Evolutionary conservation across 208 protist species (phyloP).

Genomic region (Leishmania turanica): DNA sequence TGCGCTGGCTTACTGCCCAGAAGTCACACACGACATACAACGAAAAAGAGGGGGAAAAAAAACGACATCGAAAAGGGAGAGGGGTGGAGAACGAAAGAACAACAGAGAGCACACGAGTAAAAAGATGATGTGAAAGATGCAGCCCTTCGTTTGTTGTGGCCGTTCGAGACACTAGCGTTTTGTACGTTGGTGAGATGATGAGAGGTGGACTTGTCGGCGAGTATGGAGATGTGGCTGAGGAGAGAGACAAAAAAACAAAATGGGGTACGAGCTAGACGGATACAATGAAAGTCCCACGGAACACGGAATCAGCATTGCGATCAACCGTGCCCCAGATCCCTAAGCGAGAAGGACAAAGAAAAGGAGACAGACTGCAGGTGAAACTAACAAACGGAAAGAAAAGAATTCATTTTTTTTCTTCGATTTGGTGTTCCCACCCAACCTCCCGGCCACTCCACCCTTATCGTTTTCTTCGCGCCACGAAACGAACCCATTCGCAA

Average conservation of each 20-base stretch:
- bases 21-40: not conserved
- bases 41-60: not conserved
- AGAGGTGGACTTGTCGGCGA: not conserved
- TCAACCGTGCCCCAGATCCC: not conserved
- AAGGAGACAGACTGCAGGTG: not conserved
- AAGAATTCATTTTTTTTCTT: not conserved
- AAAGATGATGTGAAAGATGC: not conserved
- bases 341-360: constrained; percentile 1
- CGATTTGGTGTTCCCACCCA: not conserved
- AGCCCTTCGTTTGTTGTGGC: not conserved
- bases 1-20: not conserved
- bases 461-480: not conserved
- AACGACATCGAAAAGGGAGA: not conserved
- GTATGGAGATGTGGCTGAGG: not conserved
- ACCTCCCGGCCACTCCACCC: not conserved
- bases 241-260: not conserved
- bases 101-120: not conserved
- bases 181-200: constrained; percentile 1
- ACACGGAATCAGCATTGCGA: not conserved
- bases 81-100: not conserved
- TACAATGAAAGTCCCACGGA: not conserved
- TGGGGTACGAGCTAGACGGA: not conserved
- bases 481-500: not conserved
- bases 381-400: not conserved
- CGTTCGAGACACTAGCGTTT: not conserved